Evolutionary conservation across 768 basidiomycete genomes (phyloP).

Genomic region (Mycena leptocephala): DNA sequence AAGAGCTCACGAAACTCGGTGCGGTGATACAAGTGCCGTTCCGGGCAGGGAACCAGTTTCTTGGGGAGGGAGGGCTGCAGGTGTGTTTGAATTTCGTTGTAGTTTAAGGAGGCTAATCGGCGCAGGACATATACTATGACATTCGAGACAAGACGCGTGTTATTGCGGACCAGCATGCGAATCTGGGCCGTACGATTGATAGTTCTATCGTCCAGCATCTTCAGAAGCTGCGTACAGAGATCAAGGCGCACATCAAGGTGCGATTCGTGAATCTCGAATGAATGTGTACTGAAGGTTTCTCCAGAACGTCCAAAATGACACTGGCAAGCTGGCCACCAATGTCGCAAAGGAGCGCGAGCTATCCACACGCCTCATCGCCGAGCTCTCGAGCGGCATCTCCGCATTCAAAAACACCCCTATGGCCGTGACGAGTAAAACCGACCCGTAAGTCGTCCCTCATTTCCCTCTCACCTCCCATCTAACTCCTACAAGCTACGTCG

Average conservation of each 20-base stretch:
- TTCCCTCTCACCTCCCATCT: neutral
- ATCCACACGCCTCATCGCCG: constrained; percentile 88
- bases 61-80: constrained; percentile 97
- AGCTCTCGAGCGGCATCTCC: constrained; percentile 90
- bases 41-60: constrained; percentile 94
- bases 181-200: constrained; percentile 96
- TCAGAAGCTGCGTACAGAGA: constrained; percentile 94
- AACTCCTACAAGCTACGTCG: constrained; percentile 65
- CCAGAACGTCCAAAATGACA: constrained; percentile 93
- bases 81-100: constrained; percentile 37
- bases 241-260: constrained; percentile 98
- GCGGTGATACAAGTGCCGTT: constrained; percentile 99
- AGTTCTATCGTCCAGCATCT: constrained; percentile 98
- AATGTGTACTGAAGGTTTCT: neutral
- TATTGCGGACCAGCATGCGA: constrained; percentile 97
- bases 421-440: constrained; percentile 82
- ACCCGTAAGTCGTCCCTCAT: constrained; percentile 86
- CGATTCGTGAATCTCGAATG: constrained; percentile 20
- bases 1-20: constrained; percentile 93
- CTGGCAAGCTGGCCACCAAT: constrained; percentile 90
- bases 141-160: constrained; percentile 94
- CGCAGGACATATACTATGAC: constrained; percentile 22
- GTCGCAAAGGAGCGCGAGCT: constrained; percentile 96
- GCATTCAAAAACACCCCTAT: constrained; percentile 97
- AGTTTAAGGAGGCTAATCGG: neutral